Evolutionary conservation across 192 early-diverging fungal species (phyloP), one percentile per base, ranked within the genome.

Genomic region (Linderina pennispora): DNA sequence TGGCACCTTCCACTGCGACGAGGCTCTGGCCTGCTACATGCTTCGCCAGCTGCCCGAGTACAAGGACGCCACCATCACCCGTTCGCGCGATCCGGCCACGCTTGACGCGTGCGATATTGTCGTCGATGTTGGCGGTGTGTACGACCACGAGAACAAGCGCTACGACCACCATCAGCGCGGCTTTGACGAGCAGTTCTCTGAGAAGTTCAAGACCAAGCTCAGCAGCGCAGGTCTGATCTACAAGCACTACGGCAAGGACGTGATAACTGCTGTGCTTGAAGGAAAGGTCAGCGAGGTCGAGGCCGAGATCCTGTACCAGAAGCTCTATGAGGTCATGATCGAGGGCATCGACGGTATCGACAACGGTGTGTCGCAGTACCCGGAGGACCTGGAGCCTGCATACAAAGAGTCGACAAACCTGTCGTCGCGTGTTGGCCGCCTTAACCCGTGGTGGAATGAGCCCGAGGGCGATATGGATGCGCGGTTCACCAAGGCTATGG

Each of bases 401-500:
- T 98, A 95, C 69, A 78, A 76, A 33, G 92, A 92, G 48, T 62
- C 64, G 25, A 98, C 94, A 4, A 80, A 77, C n/a, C 68, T 94
- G 19, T 77, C 85, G n/a, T 54, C 80, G 5, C 80, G 92, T 23
- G 90, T 98, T 26, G 77, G 74, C 3, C 81, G 79, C 18, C 76
- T 96, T 49, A 98, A 98, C 65, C 94, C 94, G 17, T 86, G 87
- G 79, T 96, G 92, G 92, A 96, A 96, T 62, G 78, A 93, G 61
- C 69, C 77, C 32, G 87, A 92, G 55, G 72, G 74, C 23, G 79
- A 86, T 50, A 74, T 88, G 34, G 80, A 90, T 48, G 82, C 59
- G 28, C 59, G 79, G 25, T 89, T 89, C 50, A 53, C 71, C 28
- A 70, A 80, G 50, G 86, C 81, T 11, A 77, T 90, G 16, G 77